Conservation (phyloP, 306 rosid genomes). For the Begonia peltatifolia region DNA sequence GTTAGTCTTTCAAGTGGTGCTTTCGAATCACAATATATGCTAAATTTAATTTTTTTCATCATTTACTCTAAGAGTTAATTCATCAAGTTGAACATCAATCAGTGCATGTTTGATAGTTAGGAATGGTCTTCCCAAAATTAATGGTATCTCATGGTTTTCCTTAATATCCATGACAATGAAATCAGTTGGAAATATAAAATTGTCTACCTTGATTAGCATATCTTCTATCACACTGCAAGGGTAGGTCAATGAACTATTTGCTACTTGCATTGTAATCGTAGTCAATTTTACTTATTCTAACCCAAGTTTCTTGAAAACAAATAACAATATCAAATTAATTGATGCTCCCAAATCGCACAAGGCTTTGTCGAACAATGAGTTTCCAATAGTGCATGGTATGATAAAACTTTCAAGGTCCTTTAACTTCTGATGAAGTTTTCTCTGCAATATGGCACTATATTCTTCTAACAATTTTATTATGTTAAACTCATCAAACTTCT, state of each 20-base stretch:
- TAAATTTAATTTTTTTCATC: too few relatives aligned
- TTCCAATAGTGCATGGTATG: background rate
- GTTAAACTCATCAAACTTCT: background rate
- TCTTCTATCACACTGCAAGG: background rate
- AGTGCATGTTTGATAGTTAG: too few relatives aligned
- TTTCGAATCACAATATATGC: too few relatives aligned
- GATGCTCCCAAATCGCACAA: background rate
- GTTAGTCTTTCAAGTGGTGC: too few relatives aligned
- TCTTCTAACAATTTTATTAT: background rate
- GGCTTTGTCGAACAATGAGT: background rate
- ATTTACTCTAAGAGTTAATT: too few relatives aligned
- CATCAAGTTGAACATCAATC: too few relatives aligned
- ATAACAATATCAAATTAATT: background rate
- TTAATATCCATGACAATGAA: background rate
- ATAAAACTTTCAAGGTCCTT: conserved; percentile 1
- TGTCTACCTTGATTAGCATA: background rate
- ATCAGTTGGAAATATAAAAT: background rate
- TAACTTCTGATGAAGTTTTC: background rate
- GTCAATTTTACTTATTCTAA: background rate
- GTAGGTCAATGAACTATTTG: background rate
- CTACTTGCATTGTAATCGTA: background rate
- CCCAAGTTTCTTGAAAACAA: background rate
- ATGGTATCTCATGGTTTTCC: background rate
- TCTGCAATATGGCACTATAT: background rate
- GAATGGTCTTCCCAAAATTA: background rate